A percentile compares a stretch with the other conserved stretches of the same genome.
Conservation (phyloP, 805 yeast species). For the Diddensiella santjacobensis region DNA sequence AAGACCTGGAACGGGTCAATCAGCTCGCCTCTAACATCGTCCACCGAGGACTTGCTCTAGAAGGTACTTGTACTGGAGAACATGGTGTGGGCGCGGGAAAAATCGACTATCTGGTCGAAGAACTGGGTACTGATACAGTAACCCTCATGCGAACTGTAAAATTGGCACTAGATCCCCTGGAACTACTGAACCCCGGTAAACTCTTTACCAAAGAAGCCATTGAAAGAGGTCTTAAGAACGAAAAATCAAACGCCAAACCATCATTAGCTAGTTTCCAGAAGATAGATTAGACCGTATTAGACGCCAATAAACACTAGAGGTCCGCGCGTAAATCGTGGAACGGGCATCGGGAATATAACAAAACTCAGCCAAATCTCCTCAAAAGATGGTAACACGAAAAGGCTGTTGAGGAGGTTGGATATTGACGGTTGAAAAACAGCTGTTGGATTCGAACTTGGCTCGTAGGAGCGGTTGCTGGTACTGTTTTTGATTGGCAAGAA, state of each 20-base stretch:
- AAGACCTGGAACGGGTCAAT: constrained; percentile 45
- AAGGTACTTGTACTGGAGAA: constrained; percentile 85
- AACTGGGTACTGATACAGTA: constrained; percentile 64
- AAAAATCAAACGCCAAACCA: background rate
- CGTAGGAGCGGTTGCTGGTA: background rate
- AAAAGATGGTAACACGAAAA: too few relatives aligned
- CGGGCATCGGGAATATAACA: too few relatives aligned
- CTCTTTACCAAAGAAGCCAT: constrained; percentile 42
- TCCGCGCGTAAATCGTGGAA: too few relatives aligned
- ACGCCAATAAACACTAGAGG: too few relatives aligned
- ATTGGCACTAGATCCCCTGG: constrained; percentile 67
- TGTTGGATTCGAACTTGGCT: too few relatives aligned
- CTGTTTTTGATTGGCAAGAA: background rate
- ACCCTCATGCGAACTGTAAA: constrained; percentile 71
- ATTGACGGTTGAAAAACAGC: too few relatives aligned
- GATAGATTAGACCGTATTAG: too few relatives aligned
- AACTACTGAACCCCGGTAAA: constrained; percentile 76
- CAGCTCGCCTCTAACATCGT: constrained; percentile 59
- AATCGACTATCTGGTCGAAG: constrained; percentile 54
- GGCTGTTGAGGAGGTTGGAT: too few relatives aligned
- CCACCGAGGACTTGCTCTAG: constrained; percentile 58
- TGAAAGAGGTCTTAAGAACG: constrained; percentile 6
- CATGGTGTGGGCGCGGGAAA: constrained; percentile 82
- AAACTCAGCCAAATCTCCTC: too few relatives aligned
- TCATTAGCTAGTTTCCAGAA: background rate